Evolutionary conservation across 202 grass and related monocot genomes (phyloP).

Genomic region (Schoenoplectus tabernaemontani): DNA sequence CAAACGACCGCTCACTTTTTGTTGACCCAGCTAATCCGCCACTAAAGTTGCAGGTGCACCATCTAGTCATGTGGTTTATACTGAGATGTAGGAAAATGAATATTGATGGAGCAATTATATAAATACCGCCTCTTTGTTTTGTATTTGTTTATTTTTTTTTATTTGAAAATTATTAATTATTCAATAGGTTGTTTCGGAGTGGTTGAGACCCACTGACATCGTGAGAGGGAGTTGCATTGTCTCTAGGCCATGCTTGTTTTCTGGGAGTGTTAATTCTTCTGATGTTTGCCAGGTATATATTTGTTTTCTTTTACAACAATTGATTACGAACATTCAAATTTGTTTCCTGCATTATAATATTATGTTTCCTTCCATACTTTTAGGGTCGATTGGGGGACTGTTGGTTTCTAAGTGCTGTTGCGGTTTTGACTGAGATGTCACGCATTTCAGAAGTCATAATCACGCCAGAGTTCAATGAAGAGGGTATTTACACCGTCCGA

Average conservation of each 20-base stretch:
- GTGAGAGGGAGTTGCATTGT: slow-evolving; percentile 62
- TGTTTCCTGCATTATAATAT: slow-evolving; percentile 4
- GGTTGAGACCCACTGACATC: slow-evolving; percentile 81
- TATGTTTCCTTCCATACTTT: slow-evolving; percentile 20
- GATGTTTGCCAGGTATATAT: slow-evolving; percentile 89
- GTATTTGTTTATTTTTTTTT: not conserved
- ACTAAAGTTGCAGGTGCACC: slow-evolving; percentile 74
- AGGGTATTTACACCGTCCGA: slow-evolving; percentile 92
- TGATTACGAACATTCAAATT: not conserved
- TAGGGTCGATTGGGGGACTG: slow-evolving; percentile 97
- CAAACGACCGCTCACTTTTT: slow-evolving; percentile 76
- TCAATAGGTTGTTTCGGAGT: slow-evolving; percentile 91
- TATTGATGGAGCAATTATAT: not conserved
- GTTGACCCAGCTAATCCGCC: slow-evolving; percentile 64
- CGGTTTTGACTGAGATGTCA: slow-evolving; percentile 83
- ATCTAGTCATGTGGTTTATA: not conserved
- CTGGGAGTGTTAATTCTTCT: slow-evolving; percentile 84
- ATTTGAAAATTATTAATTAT: slow-evolving; percentile 8
- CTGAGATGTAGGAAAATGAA: not conserved
- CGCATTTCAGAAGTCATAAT: slow-evolving; percentile 99
- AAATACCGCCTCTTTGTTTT: slow-evolving; percentile 11
- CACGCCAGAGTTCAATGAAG: slow-evolving; percentile 88
- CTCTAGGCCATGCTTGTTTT: slow-evolving; percentile 83
- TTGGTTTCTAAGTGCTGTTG: slow-evolving; percentile 98
- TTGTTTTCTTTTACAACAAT: slow-evolving; percentile 10